These are phyloP conservation scores for Thalassiosira mediterranea DNA, from an alignment of 352 stramenopile species.

Conservation along the genomic window DNA sequence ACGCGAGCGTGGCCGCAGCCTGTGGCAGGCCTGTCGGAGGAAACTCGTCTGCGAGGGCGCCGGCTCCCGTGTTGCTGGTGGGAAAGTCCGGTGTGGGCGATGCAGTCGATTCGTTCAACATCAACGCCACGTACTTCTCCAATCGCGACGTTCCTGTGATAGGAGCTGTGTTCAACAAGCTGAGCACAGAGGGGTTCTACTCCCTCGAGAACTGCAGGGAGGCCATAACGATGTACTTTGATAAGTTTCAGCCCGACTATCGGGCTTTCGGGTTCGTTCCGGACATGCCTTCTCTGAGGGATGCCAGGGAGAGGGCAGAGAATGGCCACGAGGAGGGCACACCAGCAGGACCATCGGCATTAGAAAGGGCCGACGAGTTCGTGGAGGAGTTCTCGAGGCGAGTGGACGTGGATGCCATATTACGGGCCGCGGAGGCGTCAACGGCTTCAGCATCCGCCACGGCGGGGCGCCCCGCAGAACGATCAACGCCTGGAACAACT, in stretches of 20 bases:
- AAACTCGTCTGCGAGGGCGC: constrained; percentile 40
- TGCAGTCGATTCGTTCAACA: constrained; percentile 96
- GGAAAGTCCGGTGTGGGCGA: constrained; percentile 95
- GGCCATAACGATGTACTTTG: constrained; percentile 92
- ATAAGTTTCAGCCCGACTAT: constrained; percentile 60
- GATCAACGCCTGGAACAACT: neutral
- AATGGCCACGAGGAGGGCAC: constrained; percentile 17
- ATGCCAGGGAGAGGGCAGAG: constrained; percentile 43
- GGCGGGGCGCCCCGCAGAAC: neutral
- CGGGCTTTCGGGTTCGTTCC: constrained; percentile 79
- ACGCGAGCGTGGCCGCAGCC: constrained; percentile 85
- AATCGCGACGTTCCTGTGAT: constrained; percentile 89
- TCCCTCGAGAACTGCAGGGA: constrained; percentile 90
- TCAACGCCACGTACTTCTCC: constrained; percentile 96
- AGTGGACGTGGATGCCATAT: constrained; percentile 66
- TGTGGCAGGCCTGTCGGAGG: constrained; percentile 53
- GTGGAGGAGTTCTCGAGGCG: constrained; percentile 67
- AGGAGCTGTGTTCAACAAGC: constrained; percentile 96
- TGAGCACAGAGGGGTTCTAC: constrained; percentile 92
- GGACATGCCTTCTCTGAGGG: constrained; percentile 44
- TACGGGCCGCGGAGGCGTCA: constrained; percentile 46
- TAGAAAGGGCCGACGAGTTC: constrained; percentile 59
- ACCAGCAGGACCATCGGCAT: neutral
- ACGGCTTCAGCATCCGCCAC: constrained; percentile 14
- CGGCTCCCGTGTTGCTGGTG: constrained; percentile 91